Evolutionary conservation across 306 rosid genomes (phyloP).

Genomic region (Gastrolobium bilobum): DNA sequence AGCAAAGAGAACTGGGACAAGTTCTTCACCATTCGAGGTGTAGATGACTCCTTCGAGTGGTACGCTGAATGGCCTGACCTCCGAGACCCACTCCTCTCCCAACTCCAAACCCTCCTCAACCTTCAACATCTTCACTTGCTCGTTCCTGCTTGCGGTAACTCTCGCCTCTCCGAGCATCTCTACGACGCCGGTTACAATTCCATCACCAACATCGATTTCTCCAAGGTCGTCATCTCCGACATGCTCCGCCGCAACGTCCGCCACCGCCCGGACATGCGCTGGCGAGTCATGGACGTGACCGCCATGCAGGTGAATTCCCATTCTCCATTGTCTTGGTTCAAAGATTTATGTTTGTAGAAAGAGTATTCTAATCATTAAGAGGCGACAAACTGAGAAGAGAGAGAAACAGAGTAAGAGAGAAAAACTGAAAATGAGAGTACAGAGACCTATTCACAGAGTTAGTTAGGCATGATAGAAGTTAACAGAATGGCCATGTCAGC

Average conservation of each 20-base stretch:
- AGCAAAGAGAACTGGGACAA: slow-evolving; percentile 96
- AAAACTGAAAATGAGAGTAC: too few species aligned
- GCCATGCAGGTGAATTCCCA: slow-evolving; percentile 65
- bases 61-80: slow-evolving; percentile 89
- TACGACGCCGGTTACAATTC: slow-evolving; percentile 75
- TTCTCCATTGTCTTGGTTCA: too few species aligned
- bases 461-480: too few species aligned
- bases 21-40: slow-evolving; percentile 85
- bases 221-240: slow-evolving; percentile 85
- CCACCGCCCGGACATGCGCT: slow-evolving; percentile 83
- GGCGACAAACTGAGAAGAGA: too few species aligned
- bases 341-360: too few species aligned
- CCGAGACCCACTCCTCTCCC: slow-evolving; percentile 65
- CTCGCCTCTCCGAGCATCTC: slow-evolving; percentile 88
- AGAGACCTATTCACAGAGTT: too few species aligned
- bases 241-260: slow-evolving; percentile 96
- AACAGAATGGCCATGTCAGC: too few species aligned
- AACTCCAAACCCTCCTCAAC: slow-evolving; percentile 49
- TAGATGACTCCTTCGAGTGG: slow-evolving; percentile 85
- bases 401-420: too few species aligned
- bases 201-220: slow-evolving; percentile 87
- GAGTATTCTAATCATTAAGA: too few species aligned
- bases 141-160: slow-evolving; percentile 91
- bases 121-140: slow-evolving; percentile 59
- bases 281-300: slow-evolving; percentile 99